Conservation (phyloP, 129 eudicot species). For the Ambrosia trifida region DNA sequence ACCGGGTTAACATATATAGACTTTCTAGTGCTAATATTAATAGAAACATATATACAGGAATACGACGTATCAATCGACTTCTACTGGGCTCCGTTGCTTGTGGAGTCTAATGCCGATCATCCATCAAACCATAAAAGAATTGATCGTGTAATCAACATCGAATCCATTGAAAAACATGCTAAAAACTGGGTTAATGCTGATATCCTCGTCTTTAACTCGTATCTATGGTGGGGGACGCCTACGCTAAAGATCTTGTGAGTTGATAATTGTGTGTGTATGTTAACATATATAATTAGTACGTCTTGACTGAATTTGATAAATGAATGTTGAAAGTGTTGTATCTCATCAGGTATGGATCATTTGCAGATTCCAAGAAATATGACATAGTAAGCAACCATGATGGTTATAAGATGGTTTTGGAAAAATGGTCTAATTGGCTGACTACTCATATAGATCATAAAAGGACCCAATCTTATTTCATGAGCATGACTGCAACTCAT, state of each 20-base stretch:
- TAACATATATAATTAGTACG: too few relatives aligned
- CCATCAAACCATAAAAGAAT: constrained; percentile 38
- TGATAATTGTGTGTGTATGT: neutral
- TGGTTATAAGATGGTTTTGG: constrained; percentile 57
- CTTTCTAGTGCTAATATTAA: neutral
- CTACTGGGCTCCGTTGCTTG: constrained; percentile 62
- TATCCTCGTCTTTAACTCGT: constrained; percentile 57
- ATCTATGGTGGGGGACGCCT: constrained; percentile 60
- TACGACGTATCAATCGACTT: constrained; percentile 53
- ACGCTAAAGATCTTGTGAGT: constrained; percentile 54
- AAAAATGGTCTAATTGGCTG: constrained; percentile 71
- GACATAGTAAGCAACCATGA: constrained; percentile 42
- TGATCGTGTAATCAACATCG: constrained; percentile 38
- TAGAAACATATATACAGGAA: constrained; percentile 38
- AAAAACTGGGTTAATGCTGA: constrained; percentile 58
- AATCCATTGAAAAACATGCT: constrained; percentile 56
- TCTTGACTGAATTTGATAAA: neutral
- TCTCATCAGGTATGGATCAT: constrained; percentile 32
- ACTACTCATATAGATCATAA: constrained; percentile 45
- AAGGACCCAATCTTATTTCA: constrained; percentile 56
- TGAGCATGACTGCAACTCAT: constrained; percentile 73
- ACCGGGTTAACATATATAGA: neutral
- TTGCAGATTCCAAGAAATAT: constrained; percentile 20
- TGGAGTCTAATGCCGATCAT: constrained; percentile 61
- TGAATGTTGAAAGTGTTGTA: neutral